Evolutionary conservation across 441 rosid genomes (phyloP), one percentile per base, ranked within the genome.

Genomic region (Erodium moschatum): DNA sequence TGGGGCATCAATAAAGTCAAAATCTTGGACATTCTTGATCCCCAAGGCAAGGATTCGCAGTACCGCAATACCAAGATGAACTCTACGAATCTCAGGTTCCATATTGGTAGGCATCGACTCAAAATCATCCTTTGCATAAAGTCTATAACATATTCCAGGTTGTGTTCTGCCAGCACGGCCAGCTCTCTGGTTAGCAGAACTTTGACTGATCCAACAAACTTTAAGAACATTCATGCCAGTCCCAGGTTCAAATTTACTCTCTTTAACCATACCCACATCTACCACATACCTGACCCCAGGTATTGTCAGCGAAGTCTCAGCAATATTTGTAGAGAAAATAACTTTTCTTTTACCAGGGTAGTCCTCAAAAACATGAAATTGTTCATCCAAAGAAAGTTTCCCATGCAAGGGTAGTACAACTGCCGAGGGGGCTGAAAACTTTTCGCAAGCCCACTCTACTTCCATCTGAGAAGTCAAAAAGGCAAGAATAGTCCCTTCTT

Each of bases 101-200:
- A 85, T 95, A 66, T 84, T 84, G 52, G 72, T 70, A 73, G 75
- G 72, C 98, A 87, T 86, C 1, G 76, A 75, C 75, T 80, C 81
- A 76, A 81, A 90, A 65, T 84, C 87, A 64, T 38, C 16, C 52
- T 72, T 72, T 1, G 90, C 66, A 70, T 90, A 93, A 31, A 93
- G 87, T 72, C 98, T 81, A 70, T 83, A 93, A 81, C 97, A 93
- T 73, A 71, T 81, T 66, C 96, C 98, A 12, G 95, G 88, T 74
- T 83, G 91, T 16, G 88, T 89, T 84, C 98, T 86, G 65, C 97
- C 98, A 61, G 98, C 98, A 81, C 97, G 98, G 72, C 97, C 98
- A 81, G 96, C 92, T 60, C 98, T 82, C 75, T 93, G 97, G 33
- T 77, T 82, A 50, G 98, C 97, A 69, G 96, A 93, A 79, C 98